A percentile compares a stretch with the other conserved stretches of the same genome.
Evolutionary conservation across 2,329 filamentous ascomycete genomes (phyloP).

Genomic region (Pseudocercospora vitis): DNA sequence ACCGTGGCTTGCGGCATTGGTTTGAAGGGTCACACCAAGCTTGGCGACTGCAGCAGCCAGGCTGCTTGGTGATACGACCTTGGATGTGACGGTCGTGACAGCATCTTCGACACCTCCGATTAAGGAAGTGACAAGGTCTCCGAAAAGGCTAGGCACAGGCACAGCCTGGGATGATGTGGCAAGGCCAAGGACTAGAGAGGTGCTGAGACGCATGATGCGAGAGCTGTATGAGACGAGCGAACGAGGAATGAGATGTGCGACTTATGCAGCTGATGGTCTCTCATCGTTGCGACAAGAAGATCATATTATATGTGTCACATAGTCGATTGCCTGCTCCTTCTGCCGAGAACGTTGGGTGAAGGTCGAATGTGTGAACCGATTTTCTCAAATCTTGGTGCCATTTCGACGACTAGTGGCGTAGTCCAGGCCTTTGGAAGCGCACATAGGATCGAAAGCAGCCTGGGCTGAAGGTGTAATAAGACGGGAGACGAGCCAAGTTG

Average conservation of each 20-base stretch:
- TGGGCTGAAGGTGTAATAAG: not conserved
- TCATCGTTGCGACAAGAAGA: not conserved
- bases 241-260: not conserved
- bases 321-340: not conserved
- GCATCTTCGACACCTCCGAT: slow-evolving; percentile 4
- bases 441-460: slow-evolving; percentile 1
- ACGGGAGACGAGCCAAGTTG: not conserved
- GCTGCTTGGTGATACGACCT: slow-evolving; percentile 3
- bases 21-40: slow-evolving; percentile 13
- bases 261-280: not conserved
- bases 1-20: slow-evolving; percentile 7
- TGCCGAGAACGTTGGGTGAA: not conserved
- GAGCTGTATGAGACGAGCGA: not conserved
- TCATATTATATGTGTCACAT: not conserved
- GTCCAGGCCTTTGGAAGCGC: not conserved
- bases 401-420: not conserved
- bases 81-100: slow-evolving; percentile 12
- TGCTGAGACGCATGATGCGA: slow-evolving; percentile 8
- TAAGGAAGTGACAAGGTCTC: slow-evolving; percentile 9
- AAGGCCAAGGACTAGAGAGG: slow-evolving; percentile 9
- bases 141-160: slow-evolving; percentile 13
- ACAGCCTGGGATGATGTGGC: slow-evolving; percentile 11
- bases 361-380: not conserved
- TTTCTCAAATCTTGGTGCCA: not conserved
- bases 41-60: slow-evolving; percentile 13